Base-by-base conservation (phyloP, 371 early-diverging fungal species). In the Mortierella sp. region DNA sequence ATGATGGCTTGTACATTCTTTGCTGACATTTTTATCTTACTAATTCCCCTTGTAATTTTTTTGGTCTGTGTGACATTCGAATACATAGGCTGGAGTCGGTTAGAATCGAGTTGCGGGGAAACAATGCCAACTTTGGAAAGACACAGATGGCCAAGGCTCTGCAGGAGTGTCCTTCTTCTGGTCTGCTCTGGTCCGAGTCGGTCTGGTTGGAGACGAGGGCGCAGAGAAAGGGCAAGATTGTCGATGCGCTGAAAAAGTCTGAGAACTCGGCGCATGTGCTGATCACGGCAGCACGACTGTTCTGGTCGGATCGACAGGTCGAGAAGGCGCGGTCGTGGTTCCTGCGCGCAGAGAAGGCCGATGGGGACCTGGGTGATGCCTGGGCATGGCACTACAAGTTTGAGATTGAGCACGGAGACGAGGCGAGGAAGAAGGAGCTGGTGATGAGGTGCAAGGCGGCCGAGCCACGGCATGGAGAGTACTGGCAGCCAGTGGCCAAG, bases 351-450 rank as follows among this genome's bases (percentile, higher is more conserved):
- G 89, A 92, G 26, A 93, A 92, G 68, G 93, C 92, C 5, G 95
- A 98, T 76, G 90, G 95, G 8, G 96, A 98, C 80, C 88, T 92
- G 14, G 99, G 99, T 5, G 99, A 99, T 84, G 90, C 95, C 1
- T 99, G 97, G 96, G 98, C 97, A 11, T 98, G 97, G 96, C 96
- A 94, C 92, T 93, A 93, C 72, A 93, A 94, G 70, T 98, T 98
- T 87, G 99, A 99, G 86, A 67, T 86, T 55, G 90, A 92, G 74
- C 93, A 96, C 77, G 96, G 97, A 0, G 90, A 87, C 16, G 89
- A 89, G 70, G 87, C 89, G 72, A 85, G 77, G 47, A 92, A 91
- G 44, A 71, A 86, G 14, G 83, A 88, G 26, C 87, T 97, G 43
- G 86, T 95, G n/a, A 85, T 86, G 52, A 88, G 90, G 31, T 97